Percentiles rank a stretch among this genome's conserved stretches.
Conservation (phyloP, 257 asterid species). For the Leonotis leonurus region DNA sequence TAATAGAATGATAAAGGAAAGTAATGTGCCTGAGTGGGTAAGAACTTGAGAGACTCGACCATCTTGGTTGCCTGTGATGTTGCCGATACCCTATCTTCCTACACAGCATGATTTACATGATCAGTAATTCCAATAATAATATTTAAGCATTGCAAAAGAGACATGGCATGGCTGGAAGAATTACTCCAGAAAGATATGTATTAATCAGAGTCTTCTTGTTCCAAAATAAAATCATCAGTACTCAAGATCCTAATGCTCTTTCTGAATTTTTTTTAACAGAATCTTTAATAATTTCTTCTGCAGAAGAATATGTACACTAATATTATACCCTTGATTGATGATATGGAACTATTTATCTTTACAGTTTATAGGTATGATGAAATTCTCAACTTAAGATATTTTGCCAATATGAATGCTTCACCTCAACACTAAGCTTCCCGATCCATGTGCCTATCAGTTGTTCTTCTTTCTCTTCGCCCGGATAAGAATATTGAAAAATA, state of each 20-base stretch:
- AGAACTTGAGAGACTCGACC: slow-evolving; percentile 79
- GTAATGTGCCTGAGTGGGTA: slow-evolving; percentile 71
- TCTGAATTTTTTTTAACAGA: background rate
- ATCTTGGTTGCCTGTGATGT: slow-evolving; percentile 86
- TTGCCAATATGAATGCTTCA: slow-evolving; percentile 23
- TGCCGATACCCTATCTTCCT: slow-evolving; percentile 83
- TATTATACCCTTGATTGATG: background rate
- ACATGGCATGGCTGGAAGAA: background rate
- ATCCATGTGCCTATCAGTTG: slow-evolving; percentile 91
- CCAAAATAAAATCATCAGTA: background rate
- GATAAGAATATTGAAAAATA: slow-evolving; percentile 81
- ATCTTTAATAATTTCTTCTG: background rate
- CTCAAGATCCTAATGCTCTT: too few species aligned
- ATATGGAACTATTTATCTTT: background rate
- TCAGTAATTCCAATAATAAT: slow-evolving; percentile 14
- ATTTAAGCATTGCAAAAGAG: background rate
- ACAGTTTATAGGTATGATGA: too few species aligned
- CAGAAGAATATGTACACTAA: background rate
- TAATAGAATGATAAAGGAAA: slow-evolving; percentile 19
- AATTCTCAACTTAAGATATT: background rate
- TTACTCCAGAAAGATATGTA: background rate
- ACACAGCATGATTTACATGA: slow-evolving; percentile 24
- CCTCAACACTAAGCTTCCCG: slow-evolving; percentile 88
- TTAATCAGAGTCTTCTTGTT: background rate
- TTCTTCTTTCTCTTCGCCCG: slow-evolving; percentile 94